Evolutionary conservation across 2,329 filamentous ascomycete genomes (phyloP), one percentile per base, ranked within the genome.

Genomic region (Exophiala sp.): DNA sequence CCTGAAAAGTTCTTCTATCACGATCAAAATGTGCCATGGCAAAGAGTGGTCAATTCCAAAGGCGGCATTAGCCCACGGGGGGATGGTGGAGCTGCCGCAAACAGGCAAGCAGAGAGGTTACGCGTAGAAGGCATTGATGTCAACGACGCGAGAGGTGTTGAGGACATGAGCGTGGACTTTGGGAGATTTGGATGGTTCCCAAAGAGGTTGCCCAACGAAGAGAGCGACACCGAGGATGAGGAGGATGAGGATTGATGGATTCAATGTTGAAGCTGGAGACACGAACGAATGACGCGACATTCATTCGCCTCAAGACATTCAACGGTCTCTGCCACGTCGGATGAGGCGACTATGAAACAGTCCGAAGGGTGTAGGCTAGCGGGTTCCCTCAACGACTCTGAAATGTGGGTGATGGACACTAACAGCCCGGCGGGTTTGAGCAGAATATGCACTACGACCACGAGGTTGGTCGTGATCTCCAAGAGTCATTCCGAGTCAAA

Each of bases 21-120:
- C 69, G 77, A 80, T 55, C 77, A 75, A 20, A 96, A 87, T 61
- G 92, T 97, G 3, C 92, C 92, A 0, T 97, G 92, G 92, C 92
- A 97, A 75, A 79, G 94, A 54, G 89, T 97, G 55, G 87, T 97
- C 68, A 96, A 92, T 69, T 76, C 89, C 11, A 92, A 88, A 71
- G 91, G 92, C 18, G 77, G 83, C 55, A 95, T 97, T 62, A 95
- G 91, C 41, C 88, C 88, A 6, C 83, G 74, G 21, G 74, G 68
- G 6, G 72, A 73, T 1, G 72, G 72, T 3, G 71, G 71, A 51
- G 47, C 46, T 7, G 60, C 42, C 3, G 74, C 72, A 3, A 67
- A 68, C 16, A 65, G 72, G 32, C 75, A 77, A 54, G 75, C 73
- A 1, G 69, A 69, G 18, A 69, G 58, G 12, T 62, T 77, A 10